Evolutionary conservation across 148 eudicot species (phyloP).

Genomic region (Camellia lanceoleosa): DNA sequence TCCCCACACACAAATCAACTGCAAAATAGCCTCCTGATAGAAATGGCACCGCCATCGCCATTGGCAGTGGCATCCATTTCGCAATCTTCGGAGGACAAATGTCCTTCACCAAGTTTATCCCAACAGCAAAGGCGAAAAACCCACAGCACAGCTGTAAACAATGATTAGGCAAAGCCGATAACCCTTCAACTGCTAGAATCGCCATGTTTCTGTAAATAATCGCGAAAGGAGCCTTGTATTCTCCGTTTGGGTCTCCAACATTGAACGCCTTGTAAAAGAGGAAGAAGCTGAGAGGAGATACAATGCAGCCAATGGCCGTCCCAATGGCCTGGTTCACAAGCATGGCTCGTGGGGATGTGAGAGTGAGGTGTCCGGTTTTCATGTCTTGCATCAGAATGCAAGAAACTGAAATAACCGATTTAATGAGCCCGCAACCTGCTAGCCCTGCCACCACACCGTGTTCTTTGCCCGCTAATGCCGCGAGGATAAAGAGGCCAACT

Average conservation of each 20-base stretch:
- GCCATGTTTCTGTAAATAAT: slow-evolving; percentile 21
- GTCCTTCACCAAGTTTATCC: slow-evolving; percentile 21
- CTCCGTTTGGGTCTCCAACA: slow-evolving; percentile 23
- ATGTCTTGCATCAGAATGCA: slow-evolving; percentile 26
- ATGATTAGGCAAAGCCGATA: slow-evolving; percentile 22
- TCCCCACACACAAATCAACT: slow-evolving; percentile 22
- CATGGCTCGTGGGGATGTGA: slow-evolving; percentile 26
- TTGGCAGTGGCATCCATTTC: slow-evolving; percentile 22
- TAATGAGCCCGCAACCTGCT: slow-evolving; percentile 22
- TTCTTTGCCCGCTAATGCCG: slow-evolving; percentile 19
- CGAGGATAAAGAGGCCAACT: slow-evolving; percentile 14
- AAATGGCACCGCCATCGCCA: slow-evolving; percentile 24
- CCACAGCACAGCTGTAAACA: slow-evolving; percentile 20
- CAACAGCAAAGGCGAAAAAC: slow-evolving; percentile 25
- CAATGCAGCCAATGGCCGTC: slow-evolving; percentile 23
- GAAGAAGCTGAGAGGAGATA: slow-evolving; percentile 22
- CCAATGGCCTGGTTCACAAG: slow-evolving; percentile 20
- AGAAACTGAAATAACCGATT: slow-evolving; percentile 12
- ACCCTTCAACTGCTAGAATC: slow-evolving; percentile 23
- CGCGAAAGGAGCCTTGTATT: slow-evolving; percentile 26
- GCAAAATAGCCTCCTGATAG: slow-evolving; percentile 15
- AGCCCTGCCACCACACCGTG: slow-evolving; percentile 28
- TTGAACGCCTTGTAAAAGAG: slow-evolving; percentile 25
- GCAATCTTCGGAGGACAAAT: slow-evolving; percentile 13
- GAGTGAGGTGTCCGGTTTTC: slow-evolving; percentile 25